Evolutionary conservation across 768 basidiomycete species (phyloP).

Genomic region (Collybiopsis confluens): DNA sequence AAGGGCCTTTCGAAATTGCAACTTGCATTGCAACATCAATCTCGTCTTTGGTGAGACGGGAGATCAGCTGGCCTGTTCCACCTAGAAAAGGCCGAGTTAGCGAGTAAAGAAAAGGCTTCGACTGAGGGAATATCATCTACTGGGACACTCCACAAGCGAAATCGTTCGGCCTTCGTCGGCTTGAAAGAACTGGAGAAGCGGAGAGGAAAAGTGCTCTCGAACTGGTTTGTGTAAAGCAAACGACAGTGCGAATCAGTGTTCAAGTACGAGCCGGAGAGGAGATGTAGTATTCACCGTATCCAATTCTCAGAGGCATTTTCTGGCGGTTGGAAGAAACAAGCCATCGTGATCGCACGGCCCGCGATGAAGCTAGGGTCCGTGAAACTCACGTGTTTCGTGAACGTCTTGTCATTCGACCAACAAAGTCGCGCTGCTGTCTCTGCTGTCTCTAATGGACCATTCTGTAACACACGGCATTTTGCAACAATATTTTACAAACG

Average conservation of each 20-base stretch:
- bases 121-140: conserved; percentile 36
- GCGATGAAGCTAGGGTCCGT: too few species aligned
- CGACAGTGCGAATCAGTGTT: background rate
- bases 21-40: conserved; percentile 81
- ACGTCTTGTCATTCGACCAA: too few species aligned
- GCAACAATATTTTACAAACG: conserved; percentile 37
- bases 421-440: too few species aligned
- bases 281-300: conserved; percentile 35
- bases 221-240: conserved; percentile 43
- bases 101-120: background rate
- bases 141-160: conserved; percentile 84
- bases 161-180: conserved; percentile 70
- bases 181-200: conserved; percentile 80
- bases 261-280: too few species aligned
- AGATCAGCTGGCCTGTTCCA: conserved; percentile 82
- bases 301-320: conserved; percentile 42
- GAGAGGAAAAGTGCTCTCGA: conserved; percentile 88
- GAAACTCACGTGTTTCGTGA: too few species aligned
- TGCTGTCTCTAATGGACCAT: too few species aligned
- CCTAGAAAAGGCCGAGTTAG: conserved; percentile 35
- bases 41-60: conserved; percentile 66
- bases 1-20: background rate
- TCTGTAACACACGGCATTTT: conserved; percentile 30
- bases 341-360: too few species aligned
- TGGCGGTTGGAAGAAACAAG: background rate